phyloP scores from a whole-genome alignment of 2,329 filamentous ascomycete genomes.

The Thielaviopsis ethacetica region DNA sequence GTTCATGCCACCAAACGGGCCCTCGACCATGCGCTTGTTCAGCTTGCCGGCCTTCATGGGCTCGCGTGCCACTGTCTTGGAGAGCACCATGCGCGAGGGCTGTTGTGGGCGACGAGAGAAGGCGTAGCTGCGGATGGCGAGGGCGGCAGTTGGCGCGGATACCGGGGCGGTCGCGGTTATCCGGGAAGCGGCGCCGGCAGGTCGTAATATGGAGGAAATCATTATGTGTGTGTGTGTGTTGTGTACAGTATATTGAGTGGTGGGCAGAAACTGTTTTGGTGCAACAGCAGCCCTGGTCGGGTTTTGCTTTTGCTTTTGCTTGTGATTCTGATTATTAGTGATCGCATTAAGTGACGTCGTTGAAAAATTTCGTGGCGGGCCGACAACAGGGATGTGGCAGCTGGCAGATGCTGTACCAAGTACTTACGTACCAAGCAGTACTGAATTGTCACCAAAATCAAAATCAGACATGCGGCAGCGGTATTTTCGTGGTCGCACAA shows the following conservation, averaged over 20 bases:
- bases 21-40: conserved; percentile 25
- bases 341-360: conserved; percentile 6
- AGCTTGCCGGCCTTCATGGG: conserved; percentile 22
- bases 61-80: conserved; percentile 31
- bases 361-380: conserved; percentile 4
- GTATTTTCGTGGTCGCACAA: background rate
- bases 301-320: no score
- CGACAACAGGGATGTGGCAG: background rate
- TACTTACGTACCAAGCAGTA: no score
- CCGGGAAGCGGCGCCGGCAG: background rate
- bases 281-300: no score
- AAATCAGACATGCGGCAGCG: background rate
- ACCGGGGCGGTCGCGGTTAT: background rate
- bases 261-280: background rate
- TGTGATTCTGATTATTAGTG: background rate
- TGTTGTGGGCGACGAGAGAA: background rate
- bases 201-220: background rate
- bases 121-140: conserved; percentile 3
- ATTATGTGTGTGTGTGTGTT: background rate
- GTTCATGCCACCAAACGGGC: conserved; percentile 41
- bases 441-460: background rate
- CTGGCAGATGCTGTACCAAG: no score
- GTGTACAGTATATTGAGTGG: no score
- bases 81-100: conserved; percentile 42
- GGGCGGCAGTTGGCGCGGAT: background rate